These are phyloP conservation scores for Rhizopogon vinicolor DNA, from an alignment of 768 basidiomycete genomes.

Conservation along the genomic window DNA sequence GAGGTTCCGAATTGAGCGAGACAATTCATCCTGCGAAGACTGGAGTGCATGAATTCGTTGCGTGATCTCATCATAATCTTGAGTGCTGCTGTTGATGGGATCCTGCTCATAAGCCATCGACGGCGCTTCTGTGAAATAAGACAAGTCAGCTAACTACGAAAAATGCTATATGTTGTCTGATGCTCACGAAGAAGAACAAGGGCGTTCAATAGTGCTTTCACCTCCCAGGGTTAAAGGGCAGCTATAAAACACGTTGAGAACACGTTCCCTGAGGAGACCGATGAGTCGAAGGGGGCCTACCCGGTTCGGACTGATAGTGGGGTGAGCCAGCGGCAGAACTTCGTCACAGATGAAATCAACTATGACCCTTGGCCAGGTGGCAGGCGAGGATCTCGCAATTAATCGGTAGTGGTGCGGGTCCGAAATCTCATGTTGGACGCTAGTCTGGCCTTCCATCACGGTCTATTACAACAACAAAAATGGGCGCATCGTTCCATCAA, in stretches of 20 bases:
- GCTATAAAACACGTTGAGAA: slow-evolving; percentile 20
- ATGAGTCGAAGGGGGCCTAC: slow-evolving; percentile 13
- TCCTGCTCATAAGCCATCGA: slow-evolving; percentile 22
- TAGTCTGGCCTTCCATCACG: neutral
- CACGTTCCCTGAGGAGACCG: slow-evolving; percentile 22
- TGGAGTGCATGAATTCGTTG: slow-evolving; percentile 22
- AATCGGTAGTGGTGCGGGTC: neutral
- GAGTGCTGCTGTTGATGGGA: slow-evolving; percentile 5
- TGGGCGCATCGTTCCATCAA: neutral
- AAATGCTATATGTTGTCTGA: neutral
- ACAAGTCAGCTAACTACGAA: neutral
- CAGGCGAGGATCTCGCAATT: neutral
- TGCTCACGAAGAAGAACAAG: slow-evolving; percentile 18
- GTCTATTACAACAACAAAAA: neutral
- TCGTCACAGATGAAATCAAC: neutral
- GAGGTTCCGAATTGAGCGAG: slow-evolving; percentile 20
- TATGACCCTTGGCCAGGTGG: neutral
- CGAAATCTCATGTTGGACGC: neutral
- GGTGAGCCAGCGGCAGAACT: slow-evolving; percentile 11
- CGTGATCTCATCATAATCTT: slow-evolving; percentile 22
- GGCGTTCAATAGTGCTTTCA: slow-evolving; percentile 15
- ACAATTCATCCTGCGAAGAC: slow-evolving; percentile 23
- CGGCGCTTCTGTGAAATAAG: slow-evolving; percentile 4
- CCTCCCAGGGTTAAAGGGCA: slow-evolving; percentile 23
- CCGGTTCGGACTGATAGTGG: slow-evolving; percentile 15